phyloP scores from a whole-genome alignment of 176 grass and related monocot genomes.

The Raddia guianensis region DNA sequence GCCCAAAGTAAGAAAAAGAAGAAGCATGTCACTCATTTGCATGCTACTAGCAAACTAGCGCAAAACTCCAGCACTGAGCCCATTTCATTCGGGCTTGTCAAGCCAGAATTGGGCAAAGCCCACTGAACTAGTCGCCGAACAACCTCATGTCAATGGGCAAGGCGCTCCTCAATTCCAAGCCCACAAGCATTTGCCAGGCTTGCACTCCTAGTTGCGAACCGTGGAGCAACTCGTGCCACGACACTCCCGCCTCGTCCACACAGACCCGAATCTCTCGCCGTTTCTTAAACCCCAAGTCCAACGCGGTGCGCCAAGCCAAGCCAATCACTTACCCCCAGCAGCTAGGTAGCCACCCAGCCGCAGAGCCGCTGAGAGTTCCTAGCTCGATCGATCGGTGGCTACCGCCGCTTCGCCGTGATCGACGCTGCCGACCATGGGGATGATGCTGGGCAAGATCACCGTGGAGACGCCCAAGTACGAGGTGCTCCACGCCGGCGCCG shows the following conservation, averaged over 20 bases:
- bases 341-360: neutral
- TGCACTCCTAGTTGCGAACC: constrained; percentile 26
- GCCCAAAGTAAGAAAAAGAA: too few relatives aligned
- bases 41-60: neutral
- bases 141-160: neutral
- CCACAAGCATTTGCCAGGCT: neutral
- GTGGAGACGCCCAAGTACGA: constrained; percentile 93
- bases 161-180: neutral
- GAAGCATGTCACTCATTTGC: too few relatives aligned
- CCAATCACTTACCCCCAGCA: neutral
- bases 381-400: neutral
- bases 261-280: constrained; percentile 12
- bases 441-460: constrained; percentile 79
- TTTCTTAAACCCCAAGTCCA: constrained; percentile 38
- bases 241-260: constrained; percentile 42
- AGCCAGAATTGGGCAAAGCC: neutral
- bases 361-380: neutral
- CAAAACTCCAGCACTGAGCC: neutral
- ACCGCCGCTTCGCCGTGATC: neutral
- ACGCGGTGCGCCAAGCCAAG: neutral
- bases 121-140: neutral
- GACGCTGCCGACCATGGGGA: constrained; percentile 54
- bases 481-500: constrained; percentile 63
- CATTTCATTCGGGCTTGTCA: neutral
- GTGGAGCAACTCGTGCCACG: constrained; percentile 65